These are phyloP conservation scores for Hammondia hammondi DNA, from an alignment of 169 alveolate genomes.

Conservation along the genomic window DNA sequence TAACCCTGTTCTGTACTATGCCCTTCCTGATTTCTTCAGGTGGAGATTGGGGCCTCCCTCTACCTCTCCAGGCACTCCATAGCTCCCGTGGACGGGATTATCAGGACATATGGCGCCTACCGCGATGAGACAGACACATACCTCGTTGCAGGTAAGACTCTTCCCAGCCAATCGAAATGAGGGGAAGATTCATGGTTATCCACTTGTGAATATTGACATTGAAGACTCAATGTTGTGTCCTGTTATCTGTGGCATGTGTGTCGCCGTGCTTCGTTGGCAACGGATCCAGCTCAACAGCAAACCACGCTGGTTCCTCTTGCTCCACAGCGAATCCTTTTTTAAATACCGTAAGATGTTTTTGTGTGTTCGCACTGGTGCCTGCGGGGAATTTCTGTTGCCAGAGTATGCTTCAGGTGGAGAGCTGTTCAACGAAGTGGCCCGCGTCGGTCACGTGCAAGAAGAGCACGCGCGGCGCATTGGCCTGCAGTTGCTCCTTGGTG, in stretches of 20 bases:
- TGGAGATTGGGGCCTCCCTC: conserved; percentile 55
- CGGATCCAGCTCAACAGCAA: too few species aligned
- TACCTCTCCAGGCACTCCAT: conserved; percentile 26
- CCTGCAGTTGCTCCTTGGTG: conserved; percentile 53
- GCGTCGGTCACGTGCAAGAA: conserved; percentile 21
- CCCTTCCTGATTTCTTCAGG: background rate
- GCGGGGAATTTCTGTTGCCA: background rate
- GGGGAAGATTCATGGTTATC: background rate
- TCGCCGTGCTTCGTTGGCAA: too few species aligned
- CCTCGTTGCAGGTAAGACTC: conserved; percentile 33
- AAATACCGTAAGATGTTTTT: too few species aligned
- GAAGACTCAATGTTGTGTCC: background rate
- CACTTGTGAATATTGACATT: background rate
- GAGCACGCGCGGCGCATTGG: conserved; percentile 37
- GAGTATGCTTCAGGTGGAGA: conserved; percentile 53
- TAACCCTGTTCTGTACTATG: background rate
- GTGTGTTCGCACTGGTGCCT: background rate
- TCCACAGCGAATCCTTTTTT: too few species aligned
- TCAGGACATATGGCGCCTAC: conserved; percentile 24
- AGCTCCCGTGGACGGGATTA: conserved; percentile 36
- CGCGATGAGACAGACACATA: conserved; percentile 53
- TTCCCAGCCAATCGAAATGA: background rate
- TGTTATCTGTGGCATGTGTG: too few species aligned
- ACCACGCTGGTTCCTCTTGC: too few species aligned
- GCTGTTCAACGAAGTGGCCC: conserved; percentile 50